Conservation (phyloP, 352 stramenopile species). For the Saprolegnia diclina region DNA sequence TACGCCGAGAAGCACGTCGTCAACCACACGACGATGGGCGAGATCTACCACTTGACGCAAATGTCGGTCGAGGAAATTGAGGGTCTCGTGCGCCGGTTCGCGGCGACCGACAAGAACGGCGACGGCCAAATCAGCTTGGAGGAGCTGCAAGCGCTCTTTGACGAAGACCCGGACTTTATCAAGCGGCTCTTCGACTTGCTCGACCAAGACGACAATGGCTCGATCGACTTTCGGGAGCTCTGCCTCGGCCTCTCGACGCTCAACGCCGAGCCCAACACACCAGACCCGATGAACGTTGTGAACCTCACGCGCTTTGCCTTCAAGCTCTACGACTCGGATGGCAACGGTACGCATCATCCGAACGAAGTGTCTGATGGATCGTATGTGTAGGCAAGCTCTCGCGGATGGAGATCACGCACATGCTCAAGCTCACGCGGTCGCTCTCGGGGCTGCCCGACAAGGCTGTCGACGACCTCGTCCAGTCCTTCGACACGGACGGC, state of each 20-base stretch:
- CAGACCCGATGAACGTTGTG: slow-evolving; percentile 22
- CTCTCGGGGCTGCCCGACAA: neutral
- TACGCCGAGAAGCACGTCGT: slow-evolving; percentile 57
- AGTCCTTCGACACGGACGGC: slow-evolving; percentile 19
- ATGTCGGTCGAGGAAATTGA: slow-evolving; percentile 42
- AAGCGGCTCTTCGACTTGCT: slow-evolving; percentile 54
- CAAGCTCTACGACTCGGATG: slow-evolving; percentile 54
- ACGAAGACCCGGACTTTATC: slow-evolving; percentile 45
- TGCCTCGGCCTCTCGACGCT: slow-evolving; percentile 53
- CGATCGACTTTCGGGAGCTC: slow-evolving; percentile 69
- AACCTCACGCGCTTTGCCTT: slow-evolving; percentile 52
- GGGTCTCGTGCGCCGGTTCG: slow-evolving; percentile 53
- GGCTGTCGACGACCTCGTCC: slow-evolving; percentile 12
- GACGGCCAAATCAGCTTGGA: slow-evolving; percentile 61
- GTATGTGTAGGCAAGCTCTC: slow-evolving; percentile 39
- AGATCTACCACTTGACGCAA: slow-evolving; percentile 46
- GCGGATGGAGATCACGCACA: slow-evolving; percentile 41
- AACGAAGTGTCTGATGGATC: too few relatives aligned
- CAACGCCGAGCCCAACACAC: slow-evolving; percentile 36
- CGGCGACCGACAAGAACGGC: slow-evolving; percentile 45
- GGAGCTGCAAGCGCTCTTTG: slow-evolving; percentile 50
- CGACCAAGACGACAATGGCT: slow-evolving; percentile 50
- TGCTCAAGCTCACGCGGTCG: slow-evolving; percentile 39
- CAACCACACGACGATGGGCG: slow-evolving; percentile 47
- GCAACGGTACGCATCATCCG: slow-evolving; percentile 48